Evolutionary conservation across 192 early-diverging fungal species (phyloP), one percentile per base, ranked within the genome.

Genomic region (Coemansia sp.): DNA sequence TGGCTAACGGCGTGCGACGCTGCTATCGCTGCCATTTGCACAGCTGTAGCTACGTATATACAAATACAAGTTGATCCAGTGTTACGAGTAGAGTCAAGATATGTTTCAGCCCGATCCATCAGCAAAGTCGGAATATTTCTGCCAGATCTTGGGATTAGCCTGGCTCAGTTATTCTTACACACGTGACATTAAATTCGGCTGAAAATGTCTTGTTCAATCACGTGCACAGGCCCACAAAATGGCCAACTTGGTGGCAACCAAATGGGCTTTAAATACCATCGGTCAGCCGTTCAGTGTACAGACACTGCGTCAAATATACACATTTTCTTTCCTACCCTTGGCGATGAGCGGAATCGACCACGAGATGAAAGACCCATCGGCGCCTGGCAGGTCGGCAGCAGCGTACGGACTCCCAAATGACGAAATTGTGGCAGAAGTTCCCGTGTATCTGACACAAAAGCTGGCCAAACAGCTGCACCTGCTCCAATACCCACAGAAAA

Each of bases 401-500:
- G 68, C 45, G 10, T 80, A 80, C 37, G 77, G 77, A 3, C 68
- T 80, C 41, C 77, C 77, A 14, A 86, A 88, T 53, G 89, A 90
- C 49, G 85, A 88, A 57, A 68, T 93, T 26, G 62, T 91, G 27
- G 85, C 84, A 13, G 90, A 93, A 66, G 85, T 93, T 45, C 90
- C 91, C 12, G 88, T 98, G 1, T 97, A 83, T 65, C 73, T 96
- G 18, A 86, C 93, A 3, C 82, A 86, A 29, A 62, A 85, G 45
- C 77, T 96, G 0, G 74, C 82, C 10, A 84, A 90, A 52, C 68
- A 86, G 64, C 82, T 98, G 12, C 87, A 90, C 55, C 69, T 96
- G 18, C 82, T 95, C 26, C 94, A 97, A 74, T 94, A 89, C 62
- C 96, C 94, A 22, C 84, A 92, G 35, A 79, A 66, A 37, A 47